These are phyloP conservation scores for Ganoderma lucidum DNA, from an alignment of 1,284 basidiomycete genomes.

Conservation along the genomic window DNA sequence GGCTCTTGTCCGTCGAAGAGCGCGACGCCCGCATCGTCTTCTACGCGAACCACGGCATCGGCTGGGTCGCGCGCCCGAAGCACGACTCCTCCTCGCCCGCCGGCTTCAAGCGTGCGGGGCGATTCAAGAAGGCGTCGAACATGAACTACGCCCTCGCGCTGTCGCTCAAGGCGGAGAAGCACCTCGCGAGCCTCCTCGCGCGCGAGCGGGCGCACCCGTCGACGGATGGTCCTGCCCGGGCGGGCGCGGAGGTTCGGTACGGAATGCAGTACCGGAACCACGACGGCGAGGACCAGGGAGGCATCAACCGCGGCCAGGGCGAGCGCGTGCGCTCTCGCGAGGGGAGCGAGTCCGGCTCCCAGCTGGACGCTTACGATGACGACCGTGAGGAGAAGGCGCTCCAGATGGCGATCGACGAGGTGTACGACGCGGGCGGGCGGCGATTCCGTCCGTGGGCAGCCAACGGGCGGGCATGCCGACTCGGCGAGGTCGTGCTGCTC, in stretches of 20 bases:
- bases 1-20: conserved; percentile 64
- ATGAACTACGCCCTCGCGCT: conserved; percentile 87
- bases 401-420: conserved; percentile 51
- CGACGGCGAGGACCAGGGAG: conserved; percentile 43
- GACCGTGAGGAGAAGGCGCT: conserved; percentile 51
- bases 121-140: conserved; percentile 91
- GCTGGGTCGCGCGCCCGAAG: conserved; percentile 83
- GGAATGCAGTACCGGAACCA: conserved; percentile 47
- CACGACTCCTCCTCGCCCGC: conserved; percentile 58
- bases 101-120: conserved; percentile 83
- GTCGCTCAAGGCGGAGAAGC: conserved; percentile 78
- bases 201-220: conserved; percentile 37
- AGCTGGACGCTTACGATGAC: conserved; percentile 37
- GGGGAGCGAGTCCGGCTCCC: conserved; percentile 20
- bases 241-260: conserved; percentile 38
- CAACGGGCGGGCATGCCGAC: conserved; percentile 47
- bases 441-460: conserved; percentile 51
- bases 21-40: conserved; percentile 72
- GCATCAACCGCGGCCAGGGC: conserved; percentile 31
- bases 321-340: conserved; percentile 27
- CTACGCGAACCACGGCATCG: conserved; percentile 84
- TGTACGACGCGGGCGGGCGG: conserved; percentile 47
- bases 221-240: conserved; percentile 19
- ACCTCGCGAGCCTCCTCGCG: conserved; percentile 57
- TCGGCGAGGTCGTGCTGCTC: conserved; percentile 55